Conservation (phyloP, 371 early-diverging fungal genomes). For the Mortierella sp. region DNA sequence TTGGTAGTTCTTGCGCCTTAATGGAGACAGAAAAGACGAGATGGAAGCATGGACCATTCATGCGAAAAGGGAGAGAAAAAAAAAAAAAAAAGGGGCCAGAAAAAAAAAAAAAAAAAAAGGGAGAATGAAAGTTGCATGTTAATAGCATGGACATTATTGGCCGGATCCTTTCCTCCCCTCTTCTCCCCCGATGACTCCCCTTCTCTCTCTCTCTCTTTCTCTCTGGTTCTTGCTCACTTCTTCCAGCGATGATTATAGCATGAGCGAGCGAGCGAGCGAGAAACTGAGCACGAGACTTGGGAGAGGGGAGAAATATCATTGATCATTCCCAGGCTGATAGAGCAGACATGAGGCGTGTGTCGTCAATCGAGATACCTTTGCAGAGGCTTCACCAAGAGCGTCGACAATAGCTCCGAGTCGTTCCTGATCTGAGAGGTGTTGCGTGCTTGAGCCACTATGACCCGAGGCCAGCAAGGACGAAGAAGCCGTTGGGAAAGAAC, state of each 20-base stretch:
- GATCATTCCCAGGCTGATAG: neutral
- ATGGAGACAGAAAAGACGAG: neutral
- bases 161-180: no score
- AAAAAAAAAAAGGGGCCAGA: neutral
- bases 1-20: constrained; percentile 47
- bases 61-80: neutral
- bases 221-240: no score
- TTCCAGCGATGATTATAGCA: no score
- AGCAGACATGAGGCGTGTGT: neutral
- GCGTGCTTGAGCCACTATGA: neutral
- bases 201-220: no score
- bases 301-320: neutral
- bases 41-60: no score
- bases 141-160: no score
- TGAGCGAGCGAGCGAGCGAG: no score
- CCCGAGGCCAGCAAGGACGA: neutral
- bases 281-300: neutral
- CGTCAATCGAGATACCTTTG: constrained; percentile 42
- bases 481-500: neutral
- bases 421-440: constrained; percentile 24
- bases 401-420: constrained; percentile 45
- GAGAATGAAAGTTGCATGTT: neutral
- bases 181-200: no score
- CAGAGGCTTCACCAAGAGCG: constrained; percentile 49
- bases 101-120: neutral